Evolutionary conservation across 192 early-diverging fungal species (phyloP).

Genomic region (Spinellus fusiger): DNA sequence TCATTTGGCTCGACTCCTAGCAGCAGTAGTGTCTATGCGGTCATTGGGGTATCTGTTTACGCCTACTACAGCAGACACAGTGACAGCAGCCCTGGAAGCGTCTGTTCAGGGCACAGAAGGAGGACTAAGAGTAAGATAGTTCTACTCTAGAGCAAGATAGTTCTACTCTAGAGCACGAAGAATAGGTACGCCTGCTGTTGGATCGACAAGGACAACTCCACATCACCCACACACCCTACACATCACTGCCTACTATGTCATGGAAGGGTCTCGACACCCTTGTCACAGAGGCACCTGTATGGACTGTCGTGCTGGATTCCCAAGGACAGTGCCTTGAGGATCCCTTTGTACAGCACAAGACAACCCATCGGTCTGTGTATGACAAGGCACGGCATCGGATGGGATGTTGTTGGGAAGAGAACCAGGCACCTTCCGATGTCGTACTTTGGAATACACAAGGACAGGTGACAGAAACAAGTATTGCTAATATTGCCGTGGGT

Average conservation of each 20-base stretch:
- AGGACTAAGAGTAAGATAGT: not conserved
- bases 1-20: conserved; percentile 1
- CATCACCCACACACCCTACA: conserved; percentile 7
- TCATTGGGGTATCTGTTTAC: not conserved
- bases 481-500: conserved; percentile 50
- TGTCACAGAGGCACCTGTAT: not conserved
- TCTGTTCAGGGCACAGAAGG: not conserved
- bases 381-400: conserved; percentile 36
- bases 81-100: not conserved
- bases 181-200: conserved; percentile 20
- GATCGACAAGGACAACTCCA: conserved; percentile 1
- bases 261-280: not conserved
- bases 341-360: conserved; percentile 46
- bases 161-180: not conserved
- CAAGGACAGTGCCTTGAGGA: conserved; percentile 12
- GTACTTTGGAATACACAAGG: conserved; percentile 40
- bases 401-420: conserved; percentile 21
- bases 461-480: conserved; percentile 50
- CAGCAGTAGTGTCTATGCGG: not conserved
- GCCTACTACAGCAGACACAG: not conserved
- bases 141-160: not conserved
- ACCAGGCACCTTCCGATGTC: conserved; percentile 40
- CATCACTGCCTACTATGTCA: not conserved
- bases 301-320: conserved; percentile 36
- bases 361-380: conserved; percentile 44